Conservation (phyloP, 2,329 filamentous ascomycete genomes). For the Seiridium cupressi region DNA sequence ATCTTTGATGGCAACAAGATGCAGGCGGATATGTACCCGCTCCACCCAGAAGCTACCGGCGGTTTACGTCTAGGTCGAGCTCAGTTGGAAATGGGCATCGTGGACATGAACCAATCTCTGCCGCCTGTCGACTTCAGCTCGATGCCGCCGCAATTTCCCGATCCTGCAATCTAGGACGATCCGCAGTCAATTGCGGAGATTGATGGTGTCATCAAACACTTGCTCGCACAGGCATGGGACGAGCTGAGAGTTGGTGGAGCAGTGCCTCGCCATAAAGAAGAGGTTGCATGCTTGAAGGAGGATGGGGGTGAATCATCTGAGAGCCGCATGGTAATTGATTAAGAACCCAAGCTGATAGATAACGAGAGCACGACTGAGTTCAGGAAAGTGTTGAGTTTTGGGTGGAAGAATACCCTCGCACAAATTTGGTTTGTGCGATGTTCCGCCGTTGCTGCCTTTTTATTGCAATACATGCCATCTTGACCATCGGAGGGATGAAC, state of each 20-base stretch:
- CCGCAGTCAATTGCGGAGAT: not conserved
- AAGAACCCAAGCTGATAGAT: no score
- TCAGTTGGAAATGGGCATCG: constrained; percentile 34
- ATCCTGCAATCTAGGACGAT: constrained; percentile 5
- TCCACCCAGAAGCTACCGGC: constrained; percentile 57
- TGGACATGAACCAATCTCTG: constrained; percentile 7
- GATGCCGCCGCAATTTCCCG: constrained; percentile 4
- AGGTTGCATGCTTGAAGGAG: no score
- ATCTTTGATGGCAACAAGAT: constrained; percentile 85
- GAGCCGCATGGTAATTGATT: no score
- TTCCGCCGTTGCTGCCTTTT: not conserved
- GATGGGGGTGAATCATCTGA: no score
- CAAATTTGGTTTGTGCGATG: not conserved
- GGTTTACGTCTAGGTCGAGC: constrained; percentile 52
- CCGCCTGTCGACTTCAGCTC: not conserved
- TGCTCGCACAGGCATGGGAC: not conserved
- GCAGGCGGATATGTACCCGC: constrained; percentile 74
- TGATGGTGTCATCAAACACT: not conserved
- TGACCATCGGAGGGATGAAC: not conserved
- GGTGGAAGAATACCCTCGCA: not conserved
- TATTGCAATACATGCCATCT: not conserved
- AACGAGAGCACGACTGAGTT: no score
- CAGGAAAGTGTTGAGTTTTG: no score
- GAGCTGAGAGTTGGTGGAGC: not conserved
- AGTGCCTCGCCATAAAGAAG: no score